Evolutionary conservation across 2,329 filamentous ascomycete genomes (phyloP), one percentile per base, ranked within the genome.

Genomic region (Zasmidium cellare): DNA sequence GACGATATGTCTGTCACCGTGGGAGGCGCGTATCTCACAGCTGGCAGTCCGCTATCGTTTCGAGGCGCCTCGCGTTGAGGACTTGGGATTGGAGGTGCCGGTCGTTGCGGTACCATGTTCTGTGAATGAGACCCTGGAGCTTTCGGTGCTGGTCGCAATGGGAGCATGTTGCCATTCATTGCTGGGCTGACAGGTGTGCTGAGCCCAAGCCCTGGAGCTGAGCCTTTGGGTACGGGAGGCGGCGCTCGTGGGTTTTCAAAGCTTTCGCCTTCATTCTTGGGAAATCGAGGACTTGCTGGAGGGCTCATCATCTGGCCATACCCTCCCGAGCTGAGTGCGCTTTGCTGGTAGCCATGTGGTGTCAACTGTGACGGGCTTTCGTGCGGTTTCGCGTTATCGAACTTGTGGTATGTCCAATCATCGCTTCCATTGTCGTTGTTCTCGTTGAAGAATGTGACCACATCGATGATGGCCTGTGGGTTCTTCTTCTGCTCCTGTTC

Each of bases 361-460:
- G 62, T 55, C 58, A 61, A 72, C 69, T 69, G 74, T 71, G 65
- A 74, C 65, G 74, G 77, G 69, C 72, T 75, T 62, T 77, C 75
- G 57, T 79, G 77, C 9, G 87, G 82, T 69, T 88, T 87, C 53
- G 89, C 91, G 77, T 96, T 87, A 69, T 96, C 91, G 74, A 99
- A 97, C 75, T 99, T 99, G 75, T 97, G 92, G 80, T 94, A 91
- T 57, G 94, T 88, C 68, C 90, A 89, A 70, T 96, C 91, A 72
- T 97, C 91, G 61, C 87, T 85, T 58, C 85, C 86, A 67, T 82
- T 84, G 67, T 93, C 91, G 23, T 61, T 89, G 64, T 91, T 96
- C 77, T 96, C 93, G 75, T 97, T 96, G 81, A 96, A 97, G 74
- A 97, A 97, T 59, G 89, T 90, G 76, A 99, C 88, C 69, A 99